A percentile compares a stretch with the other conserved stretches of the same genome.
Conservation (phyloP, 345 rosid genomes). For the Geranium brycei region DNA sequence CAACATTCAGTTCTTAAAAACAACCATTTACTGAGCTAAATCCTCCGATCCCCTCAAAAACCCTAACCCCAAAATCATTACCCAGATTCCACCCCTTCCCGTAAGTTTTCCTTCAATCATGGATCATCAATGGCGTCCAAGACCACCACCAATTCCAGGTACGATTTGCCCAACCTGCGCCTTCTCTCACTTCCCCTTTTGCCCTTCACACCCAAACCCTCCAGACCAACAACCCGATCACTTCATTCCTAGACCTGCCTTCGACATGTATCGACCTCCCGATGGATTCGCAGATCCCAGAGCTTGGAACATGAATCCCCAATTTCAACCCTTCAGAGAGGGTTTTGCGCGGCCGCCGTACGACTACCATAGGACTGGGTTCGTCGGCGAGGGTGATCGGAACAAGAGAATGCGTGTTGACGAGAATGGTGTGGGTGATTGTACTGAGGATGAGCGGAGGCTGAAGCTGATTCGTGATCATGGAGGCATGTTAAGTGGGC, state of each 20-base stretch:
- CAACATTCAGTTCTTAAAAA: too few relatives aligned
- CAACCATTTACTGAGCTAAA: not conserved
- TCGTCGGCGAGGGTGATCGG: constrained; percentile 31
- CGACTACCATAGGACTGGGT: constrained; percentile 17
- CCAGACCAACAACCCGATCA: constrained; percentile 17
- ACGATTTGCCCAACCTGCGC: constrained; percentile 51
- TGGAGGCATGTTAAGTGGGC: constrained; percentile 25
- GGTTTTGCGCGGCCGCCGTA: constrained; percentile 9
- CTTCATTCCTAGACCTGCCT: constrained; percentile 24
- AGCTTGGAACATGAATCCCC: constrained; percentile 29
- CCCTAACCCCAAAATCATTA: not conserved
- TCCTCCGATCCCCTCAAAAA: not conserved
- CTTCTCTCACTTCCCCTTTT: constrained; percentile 64
- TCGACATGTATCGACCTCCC: constrained; percentile 27
- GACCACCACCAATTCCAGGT: constrained; percentile 23
- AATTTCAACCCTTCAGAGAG: constrained; percentile 7
- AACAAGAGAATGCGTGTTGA: constrained; percentile 14
- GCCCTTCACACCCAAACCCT: constrained; percentile 43
- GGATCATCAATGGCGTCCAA: constrained; percentile 52
- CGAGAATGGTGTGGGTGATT: constrained; percentile 11
- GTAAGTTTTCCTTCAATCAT: not conserved
- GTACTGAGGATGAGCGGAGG: constrained; percentile 54
- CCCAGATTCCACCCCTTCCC: not conserved
- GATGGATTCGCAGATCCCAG: constrained; percentile 18
- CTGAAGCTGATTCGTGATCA: constrained; percentile 77